A percentile compares a stretch with the other conserved stretches of the same genome.
Conservation (phyloP, 768 basidiomycete species). For the Ramaria sp. region DNA sequence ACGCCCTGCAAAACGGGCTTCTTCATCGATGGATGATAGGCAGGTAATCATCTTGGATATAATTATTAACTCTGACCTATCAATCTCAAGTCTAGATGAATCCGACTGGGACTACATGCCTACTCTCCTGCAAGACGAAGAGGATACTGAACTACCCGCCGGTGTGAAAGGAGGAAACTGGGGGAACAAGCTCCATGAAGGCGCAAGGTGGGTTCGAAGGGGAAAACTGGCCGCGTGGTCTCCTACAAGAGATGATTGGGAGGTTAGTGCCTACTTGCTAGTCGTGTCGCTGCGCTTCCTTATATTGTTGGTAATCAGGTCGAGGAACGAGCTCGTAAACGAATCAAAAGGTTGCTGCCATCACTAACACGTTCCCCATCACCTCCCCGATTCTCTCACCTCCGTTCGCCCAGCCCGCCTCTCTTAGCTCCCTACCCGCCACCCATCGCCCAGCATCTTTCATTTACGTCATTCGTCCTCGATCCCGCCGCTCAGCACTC, state of each 20-base stretch:
- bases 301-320: constrained; percentile 32
- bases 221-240: constrained; percentile 83
- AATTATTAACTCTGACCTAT: neutral
- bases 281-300: constrained; percentile 4
- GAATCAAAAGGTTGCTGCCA: constrained; percentile 59
- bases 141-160: constrained; percentile 43
- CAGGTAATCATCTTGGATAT: neutral
- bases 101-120: neutral
- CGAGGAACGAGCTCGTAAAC: constrained; percentile 77
- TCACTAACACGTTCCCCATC: constrained; percentile 52
- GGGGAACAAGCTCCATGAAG: constrained; percentile 68
- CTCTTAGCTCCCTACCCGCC: constrained; percentile 65
- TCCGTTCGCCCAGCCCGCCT: constrained; percentile 72
- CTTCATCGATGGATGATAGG: neutral
- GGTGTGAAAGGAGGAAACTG: constrained; percentile 61
- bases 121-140: constrained; percentile 13
- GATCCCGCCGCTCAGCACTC: constrained; percentile 78
- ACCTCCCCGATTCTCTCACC: constrained; percentile 63
- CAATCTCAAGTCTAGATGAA: neutral
- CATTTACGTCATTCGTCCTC: constrained; percentile 77
- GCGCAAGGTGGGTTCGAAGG: constrained; percentile 72
- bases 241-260: constrained; percentile 76
- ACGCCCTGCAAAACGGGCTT: neutral
- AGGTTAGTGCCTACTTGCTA: constrained; percentile 36
- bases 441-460: constrained; percentile 56